Base-by-base conservation (phyloP, 169 alveolate species). In the Plasmodium berghei region DNA sequence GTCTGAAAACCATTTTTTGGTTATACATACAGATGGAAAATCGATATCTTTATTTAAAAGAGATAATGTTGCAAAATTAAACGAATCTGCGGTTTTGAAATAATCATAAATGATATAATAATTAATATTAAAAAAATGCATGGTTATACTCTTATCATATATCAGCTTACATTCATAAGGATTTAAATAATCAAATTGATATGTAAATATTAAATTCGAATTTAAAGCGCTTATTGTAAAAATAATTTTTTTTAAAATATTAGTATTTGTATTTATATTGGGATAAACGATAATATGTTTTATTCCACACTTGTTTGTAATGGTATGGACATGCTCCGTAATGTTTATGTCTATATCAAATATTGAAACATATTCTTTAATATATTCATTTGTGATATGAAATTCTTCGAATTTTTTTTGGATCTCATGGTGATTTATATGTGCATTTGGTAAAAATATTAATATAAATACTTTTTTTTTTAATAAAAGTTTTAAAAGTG, bases 201-300 rank as follows among this genome's bases (percentile, higher is more conserved):
- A 14, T 20, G 74, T 77, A 58, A 66, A 63, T 63, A 77, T 45
- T 77, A 77, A 24, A 18, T 58, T 62, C 20, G 80, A 69, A 52
- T 77, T 77, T 63, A 77, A 77, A 22, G 89, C 67, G 42, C 89
- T 77, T 63, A 77, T 42, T 45, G 89, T 77, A 46, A 77, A 77
- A 20, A 77, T 64, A 26, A 42, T 63, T 64, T 58, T 77, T 56
- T 77, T 77, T 64, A 77, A 54, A 48, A 64, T 34, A 56, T 56
- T 77, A 14, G 12, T 64, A 56, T 77, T 63, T 52, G 45, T 77
- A 56, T 49, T 62, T 66, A 56, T 45, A 56, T 77, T 66, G 9
- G 89, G 89, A 54, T 63, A 77, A 42, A 77, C 70, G 40, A 77
- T 6, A 70, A 77, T 77, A 42, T 64, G 63, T 77, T 77, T 77